These are phyloP conservation scores for Xanthoceras sorbifolium DNA, from an alignment of 345 rosid species.

Conservation along the genomic window DNA sequence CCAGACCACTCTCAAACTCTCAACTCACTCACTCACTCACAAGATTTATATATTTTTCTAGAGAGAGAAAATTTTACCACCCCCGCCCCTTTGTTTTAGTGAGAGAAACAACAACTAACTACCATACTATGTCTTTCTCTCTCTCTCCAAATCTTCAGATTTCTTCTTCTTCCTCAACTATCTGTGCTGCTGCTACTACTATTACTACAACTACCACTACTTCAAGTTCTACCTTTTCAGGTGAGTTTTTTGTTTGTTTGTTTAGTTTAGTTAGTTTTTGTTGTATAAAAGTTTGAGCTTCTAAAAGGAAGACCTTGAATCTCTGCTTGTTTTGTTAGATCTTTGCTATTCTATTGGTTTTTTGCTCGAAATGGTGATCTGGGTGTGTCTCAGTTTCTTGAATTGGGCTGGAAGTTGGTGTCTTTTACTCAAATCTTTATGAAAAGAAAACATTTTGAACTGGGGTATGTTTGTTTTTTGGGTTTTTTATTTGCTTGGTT, in stretches of 20 bases:
- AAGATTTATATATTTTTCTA: slow-evolving; percentile 2
- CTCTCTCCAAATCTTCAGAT: slow-evolving; percentile 34
- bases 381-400: slow-evolving; percentile 28
- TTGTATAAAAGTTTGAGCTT: slow-evolving; percentile 7
- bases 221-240: slow-evolving; percentile 21
- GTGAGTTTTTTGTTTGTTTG: slow-evolving; percentile 18
- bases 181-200: background rate
- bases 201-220: slow-evolving; percentile 1
- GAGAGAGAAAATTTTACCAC: slow-evolving; percentile 21
- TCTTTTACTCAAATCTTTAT: background rate
- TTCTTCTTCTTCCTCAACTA: slow-evolving; percentile 18
- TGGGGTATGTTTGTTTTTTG: background rate
- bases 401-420: background rate
- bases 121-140: background rate
- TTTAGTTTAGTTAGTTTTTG: background rate
- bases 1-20: background rate
- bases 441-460: background rate
- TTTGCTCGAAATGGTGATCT: slow-evolving; percentile 24
- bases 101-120: slow-evolving; percentile 11
- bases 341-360: slow-evolving; percentile 35
- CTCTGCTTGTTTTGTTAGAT: slow-evolving; percentile 30
- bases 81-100: background rate
- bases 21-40: background rate
- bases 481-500: background rate
- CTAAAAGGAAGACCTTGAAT: background rate